Percentiles rank a stretch among this genome's conserved stretches.
These are phyloP conservation scores for Penicillium simplicissimum DNA, from an alignment of 495 filamentous ascomycete genomes.

Conservation along the genomic window DNA sequence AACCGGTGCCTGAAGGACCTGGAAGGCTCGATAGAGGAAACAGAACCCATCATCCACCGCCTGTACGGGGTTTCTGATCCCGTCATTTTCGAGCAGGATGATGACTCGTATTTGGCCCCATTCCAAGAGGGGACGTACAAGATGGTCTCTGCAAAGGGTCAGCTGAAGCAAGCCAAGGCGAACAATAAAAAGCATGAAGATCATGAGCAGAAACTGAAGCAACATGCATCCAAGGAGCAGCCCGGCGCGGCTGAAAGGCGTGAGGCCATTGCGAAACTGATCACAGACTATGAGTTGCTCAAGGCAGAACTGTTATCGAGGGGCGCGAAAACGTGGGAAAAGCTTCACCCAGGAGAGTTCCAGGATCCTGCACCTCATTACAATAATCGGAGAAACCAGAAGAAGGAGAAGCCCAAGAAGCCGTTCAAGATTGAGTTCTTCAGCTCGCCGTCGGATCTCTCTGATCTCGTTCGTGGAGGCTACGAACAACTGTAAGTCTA, in stretches of 20 bases:
- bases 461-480: slow-evolving; percentile 48
- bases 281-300: slow-evolving; percentile 52
- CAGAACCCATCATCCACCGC: not conserved
- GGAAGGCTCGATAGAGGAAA: slow-evolving; percentile 39
- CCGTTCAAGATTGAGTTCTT: slow-evolving; percentile 49
- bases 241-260: slow-evolving; percentile 53
- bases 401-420: slow-evolving; percentile 8
- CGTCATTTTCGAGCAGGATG: slow-evolving; percentile 30
- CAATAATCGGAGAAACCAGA: not conserved
- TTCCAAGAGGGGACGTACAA: slow-evolving; percentile 54
- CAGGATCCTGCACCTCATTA: not conserved
- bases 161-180: slow-evolving; percentile 14
- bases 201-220: not conserved
- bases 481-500: slow-evolving; percentile 54
- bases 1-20: slow-evolving; percentile 32
- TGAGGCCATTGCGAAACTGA: slow-evolving; percentile 46
- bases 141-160: slow-evolving; percentile 39
- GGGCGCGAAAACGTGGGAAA: slow-evolving; percentile 63
- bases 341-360: slow-evolving; percentile 58
- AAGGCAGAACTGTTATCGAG: slow-evolving; percentile 52
- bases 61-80: slow-evolving; percentile 6
- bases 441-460: slow-evolving; percentile 54
- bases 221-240: not conserved
- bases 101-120: slow-evolving; percentile 40
- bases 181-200: slow-evolving; percentile 9